A percentile compares a stretch with the other conserved stretches of the same genome.
Conservation (phyloP, 139 green algal species). For the Chlamydomonas asymmetrica region DNA sequence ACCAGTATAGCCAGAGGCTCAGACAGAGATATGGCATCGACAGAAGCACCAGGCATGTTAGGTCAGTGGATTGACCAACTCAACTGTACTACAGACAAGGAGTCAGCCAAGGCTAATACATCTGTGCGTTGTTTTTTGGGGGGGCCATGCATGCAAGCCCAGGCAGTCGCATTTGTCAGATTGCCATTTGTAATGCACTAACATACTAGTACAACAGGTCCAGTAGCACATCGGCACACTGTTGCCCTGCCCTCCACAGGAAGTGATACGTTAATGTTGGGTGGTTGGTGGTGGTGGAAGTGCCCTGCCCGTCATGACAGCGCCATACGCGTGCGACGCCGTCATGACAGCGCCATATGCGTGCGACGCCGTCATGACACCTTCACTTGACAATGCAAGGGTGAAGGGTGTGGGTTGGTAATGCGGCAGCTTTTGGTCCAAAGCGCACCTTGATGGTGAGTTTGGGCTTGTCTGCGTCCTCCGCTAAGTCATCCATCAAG, state of each 20-base stretch:
- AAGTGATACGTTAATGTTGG: too few species aligned
- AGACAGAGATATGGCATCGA: background rate
- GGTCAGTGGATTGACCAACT: background rate
- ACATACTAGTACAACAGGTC: too few species aligned
- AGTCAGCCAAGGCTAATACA: background rate
- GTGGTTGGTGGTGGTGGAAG: background rate
- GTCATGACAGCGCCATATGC: background rate
- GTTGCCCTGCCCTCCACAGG: too few species aligned
- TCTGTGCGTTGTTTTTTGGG: background rate
- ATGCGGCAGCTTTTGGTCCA: background rate
- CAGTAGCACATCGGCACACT: too few species aligned
- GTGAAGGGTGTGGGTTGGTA: background rate
- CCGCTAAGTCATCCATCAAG: conserved; percentile 27
- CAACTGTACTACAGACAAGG: background rate
- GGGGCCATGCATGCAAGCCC: background rate
- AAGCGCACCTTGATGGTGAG: background rate
- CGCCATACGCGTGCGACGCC: background rate
- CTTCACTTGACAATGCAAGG: background rate
- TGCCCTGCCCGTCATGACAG: background rate
- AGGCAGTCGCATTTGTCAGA: too few species aligned
- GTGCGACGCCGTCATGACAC: background rate
- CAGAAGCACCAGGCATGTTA: background rate
- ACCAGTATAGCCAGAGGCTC: too few species aligned
- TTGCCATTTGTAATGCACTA: too few species aligned
- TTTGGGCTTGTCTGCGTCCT: conserved; percentile 40